Conservation (phyloP, 257 asterid genomes). For the Rhazya stricta region DNA sequence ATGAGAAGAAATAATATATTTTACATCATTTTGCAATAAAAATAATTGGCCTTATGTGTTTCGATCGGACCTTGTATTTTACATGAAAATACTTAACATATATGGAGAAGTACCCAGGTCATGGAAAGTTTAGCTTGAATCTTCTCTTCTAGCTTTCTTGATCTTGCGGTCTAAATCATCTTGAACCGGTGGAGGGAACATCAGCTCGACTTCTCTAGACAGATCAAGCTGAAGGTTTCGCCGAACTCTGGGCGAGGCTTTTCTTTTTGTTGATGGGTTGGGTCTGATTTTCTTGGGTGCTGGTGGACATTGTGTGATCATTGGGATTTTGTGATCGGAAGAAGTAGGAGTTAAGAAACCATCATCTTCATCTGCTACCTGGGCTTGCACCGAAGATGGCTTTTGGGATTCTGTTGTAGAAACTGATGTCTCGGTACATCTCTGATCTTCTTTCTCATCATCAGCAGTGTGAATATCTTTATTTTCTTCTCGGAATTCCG, state of each 20-base stretch:
- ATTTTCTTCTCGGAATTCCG: not conserved
- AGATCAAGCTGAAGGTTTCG: slow-evolving; percentile 28
- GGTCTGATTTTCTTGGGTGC: slow-evolving; percentile 53
- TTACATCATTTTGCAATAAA: not conserved
- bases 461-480: not conserved
- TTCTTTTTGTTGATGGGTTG: slow-evolving; percentile 27
- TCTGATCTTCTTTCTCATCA: not conserved
- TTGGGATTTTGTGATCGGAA: slow-evolving; percentile 47
- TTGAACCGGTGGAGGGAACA: slow-evolving; percentile 19
- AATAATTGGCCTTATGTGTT: not conserved
- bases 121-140: slow-evolving; percentile 14
- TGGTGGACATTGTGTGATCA: slow-evolving; percentile 51
- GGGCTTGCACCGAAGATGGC: not conserved
- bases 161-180: slow-evolving; percentile 20
- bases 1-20: not conserved
- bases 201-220: slow-evolving; percentile 34
- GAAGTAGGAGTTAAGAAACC: slow-evolving; percentile 70
- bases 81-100: not conserved
- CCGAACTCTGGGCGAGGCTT: slow-evolving; percentile 20
- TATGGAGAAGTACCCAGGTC: not conserved
- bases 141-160: slow-evolving; percentile 43
- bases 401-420: slow-evolving; percentile 20
- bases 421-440: not conserved
- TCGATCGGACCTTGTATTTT: not conserved
- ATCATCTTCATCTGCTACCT: slow-evolving; percentile 32